These are phyloP conservation scores for Penicillium bovifimosum DNA, from an alignment of 495 filamentous ascomycete genomes.

Conservation along the genomic window DNA sequence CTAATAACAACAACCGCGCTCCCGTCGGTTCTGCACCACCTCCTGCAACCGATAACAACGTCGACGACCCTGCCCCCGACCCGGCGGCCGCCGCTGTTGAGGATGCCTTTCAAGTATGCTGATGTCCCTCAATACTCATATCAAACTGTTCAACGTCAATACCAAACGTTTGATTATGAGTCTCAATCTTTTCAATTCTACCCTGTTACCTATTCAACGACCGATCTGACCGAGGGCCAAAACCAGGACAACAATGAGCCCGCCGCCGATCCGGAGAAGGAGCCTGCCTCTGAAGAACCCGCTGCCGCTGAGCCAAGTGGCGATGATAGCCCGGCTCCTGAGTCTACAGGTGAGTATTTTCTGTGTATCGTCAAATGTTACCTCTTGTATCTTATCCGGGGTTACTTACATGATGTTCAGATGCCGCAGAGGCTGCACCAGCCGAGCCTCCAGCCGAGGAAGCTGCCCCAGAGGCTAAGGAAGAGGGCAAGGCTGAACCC, in stretches of 20 bases:
- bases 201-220: slow-evolving; percentile 27
- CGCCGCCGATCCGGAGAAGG: slow-evolving; percentile 22
- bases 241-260: slow-evolving; percentile 35
- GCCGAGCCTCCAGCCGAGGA: slow-evolving; percentile 20
- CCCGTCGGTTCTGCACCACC: slow-evolving; percentile 27
- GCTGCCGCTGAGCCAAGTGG: slow-evolving; percentile 19
- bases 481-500: slow-evolving; percentile 18
- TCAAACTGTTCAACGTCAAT: slow-evolving; percentile 33
- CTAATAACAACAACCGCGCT: slow-evolving; percentile 25
- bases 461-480: slow-evolving; percentile 20
- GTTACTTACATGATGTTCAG: slow-evolving; percentile 20
- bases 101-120: slow-evolving; percentile 43
- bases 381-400: background rate
- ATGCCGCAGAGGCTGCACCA: slow-evolving; percentile 24
- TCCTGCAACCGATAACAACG: slow-evolving; percentile 14
- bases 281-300: slow-evolving; percentile 18
- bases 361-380: background rate
- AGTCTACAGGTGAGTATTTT: slow-evolving; percentile 24
- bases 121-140: slow-evolving; percentile 36
- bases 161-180: slow-evolving; percentile 37
- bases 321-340: slow-evolving; percentile 2
- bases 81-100: slow-evolving; percentile 28
- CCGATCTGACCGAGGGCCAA: slow-evolving; percentile 37
- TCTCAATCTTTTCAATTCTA: slow-evolving; percentile 32
- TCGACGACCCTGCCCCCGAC: slow-evolving; percentile 21